These are phyloP conservation scores for Linum usitatissimum DNA, from an alignment of 345 rosid species.

Conservation along the genomic window DNA sequence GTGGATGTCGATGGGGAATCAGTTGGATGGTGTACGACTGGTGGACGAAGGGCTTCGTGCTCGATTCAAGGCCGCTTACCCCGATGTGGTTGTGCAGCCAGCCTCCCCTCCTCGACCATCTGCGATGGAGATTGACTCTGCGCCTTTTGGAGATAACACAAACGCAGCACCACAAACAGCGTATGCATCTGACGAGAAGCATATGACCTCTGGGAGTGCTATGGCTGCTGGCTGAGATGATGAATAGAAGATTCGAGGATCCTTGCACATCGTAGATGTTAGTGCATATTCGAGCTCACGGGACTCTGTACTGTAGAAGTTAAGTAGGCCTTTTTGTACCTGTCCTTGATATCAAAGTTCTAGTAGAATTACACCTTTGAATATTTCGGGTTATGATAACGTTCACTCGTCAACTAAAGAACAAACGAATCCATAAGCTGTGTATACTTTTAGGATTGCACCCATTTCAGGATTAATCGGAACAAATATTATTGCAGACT, in stretches of 20 bases:
- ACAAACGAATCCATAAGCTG: too few relatives aligned
- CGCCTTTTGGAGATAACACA: conserved; percentile 30
- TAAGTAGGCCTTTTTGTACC: too few relatives aligned
- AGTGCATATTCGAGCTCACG: too few relatives aligned
- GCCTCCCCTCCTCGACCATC: conserved; percentile 78
- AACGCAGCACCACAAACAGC: conserved; percentile 23
- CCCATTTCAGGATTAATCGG: too few relatives aligned
- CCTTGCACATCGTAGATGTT: too few relatives aligned
- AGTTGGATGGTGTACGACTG: conserved; percentile 70
- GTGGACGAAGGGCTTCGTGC: conserved; percentile 92
- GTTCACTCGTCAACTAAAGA: too few relatives aligned
- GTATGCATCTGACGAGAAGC: conserved; percentile 32
- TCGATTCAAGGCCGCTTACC: conserved; percentile 89
- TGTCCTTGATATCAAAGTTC: too few relatives aligned
- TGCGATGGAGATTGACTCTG: conserved; percentile 58
- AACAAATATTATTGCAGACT: too few relatives aligned
- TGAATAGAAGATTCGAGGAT: not conserved
- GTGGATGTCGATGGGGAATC: conserved; percentile 97
- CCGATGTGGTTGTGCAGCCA: conserved; percentile 76
- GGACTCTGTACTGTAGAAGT: too few relatives aligned
- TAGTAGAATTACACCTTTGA: too few relatives aligned
- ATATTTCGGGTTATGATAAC: too few relatives aligned
- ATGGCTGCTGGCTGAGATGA: conserved; percentile 22
- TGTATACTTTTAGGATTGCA: too few relatives aligned
- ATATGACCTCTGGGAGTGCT: conserved; percentile 36